phyloP scores from a whole-genome alignment of 108 stramenopile species.

The Skeletonema menzelii region DNA sequence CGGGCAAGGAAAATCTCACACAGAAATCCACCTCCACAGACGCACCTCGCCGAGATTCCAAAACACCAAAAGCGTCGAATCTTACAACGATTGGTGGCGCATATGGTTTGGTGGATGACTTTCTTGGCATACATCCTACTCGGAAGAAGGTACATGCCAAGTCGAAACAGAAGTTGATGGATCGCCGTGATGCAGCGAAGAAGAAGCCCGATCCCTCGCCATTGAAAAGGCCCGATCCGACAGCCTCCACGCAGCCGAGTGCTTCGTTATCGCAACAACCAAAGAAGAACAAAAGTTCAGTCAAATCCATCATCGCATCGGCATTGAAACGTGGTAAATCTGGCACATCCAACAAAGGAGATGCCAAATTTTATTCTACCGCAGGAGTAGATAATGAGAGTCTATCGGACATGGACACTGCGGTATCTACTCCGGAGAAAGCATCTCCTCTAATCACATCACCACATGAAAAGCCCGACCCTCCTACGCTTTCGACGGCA shows the following conservation, averaged over 20 bases:
- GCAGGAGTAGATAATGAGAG: background rate
- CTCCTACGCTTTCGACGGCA: background rate
- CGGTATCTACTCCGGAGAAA: conserved; percentile 23
- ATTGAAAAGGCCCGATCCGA: conserved; percentile 32
- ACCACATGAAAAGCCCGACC: conserved; percentile 9
- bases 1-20: background rate
- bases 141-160: background rate
- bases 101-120: background rate
- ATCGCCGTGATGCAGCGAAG: background rate
- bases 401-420: conserved; percentile 20
- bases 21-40: background rate
- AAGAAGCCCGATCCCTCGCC: conserved; percentile 34
- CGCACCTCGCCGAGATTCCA: conserved; percentile 36
- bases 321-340: background rate
- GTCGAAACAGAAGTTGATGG: background rate
- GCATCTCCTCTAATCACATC: conserved; percentile 14
- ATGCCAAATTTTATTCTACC: background rate
- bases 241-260: background rate
- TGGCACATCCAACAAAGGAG: background rate
- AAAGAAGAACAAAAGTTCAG: background rate
- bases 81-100: conserved; percentile 22
- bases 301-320: background rate
- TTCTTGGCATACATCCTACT: background rate
- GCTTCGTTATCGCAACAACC: background rate
- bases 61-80: conserved; percentile 39